These are phyloP conservation scores for Metarhizium sp. DNA, from an alignment of 2,329 filamentous ascomycete species.

Conservation along the genomic window DNA sequence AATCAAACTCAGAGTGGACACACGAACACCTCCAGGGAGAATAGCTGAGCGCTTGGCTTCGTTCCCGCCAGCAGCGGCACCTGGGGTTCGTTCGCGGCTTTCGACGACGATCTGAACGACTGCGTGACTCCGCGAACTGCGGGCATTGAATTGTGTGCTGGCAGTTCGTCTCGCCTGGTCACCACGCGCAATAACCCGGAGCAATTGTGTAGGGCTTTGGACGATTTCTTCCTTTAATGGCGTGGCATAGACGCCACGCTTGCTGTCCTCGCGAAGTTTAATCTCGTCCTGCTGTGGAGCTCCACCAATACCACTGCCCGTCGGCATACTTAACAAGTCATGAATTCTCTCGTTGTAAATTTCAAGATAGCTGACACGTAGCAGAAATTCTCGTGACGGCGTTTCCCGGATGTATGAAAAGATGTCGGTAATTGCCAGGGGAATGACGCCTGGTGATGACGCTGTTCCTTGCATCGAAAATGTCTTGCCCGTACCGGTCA, in stretches of 20 bases:
- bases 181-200: slow-evolving; percentile 89
- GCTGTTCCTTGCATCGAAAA: slow-evolving; percentile 99
- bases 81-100: slow-evolving; percentile 75
- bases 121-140: slow-evolving; percentile 94
- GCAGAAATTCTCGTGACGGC: slow-evolving; percentile 82
- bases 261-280: slow-evolving; percentile 92
- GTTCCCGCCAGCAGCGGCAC: slow-evolving; percentile 27
- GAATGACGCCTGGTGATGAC: slow-evolving; percentile 90
- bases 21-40: slow-evolving; percentile 79
- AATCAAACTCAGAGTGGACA: slow-evolving; percentile 90
- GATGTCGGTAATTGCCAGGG: slow-evolving; percentile 94
- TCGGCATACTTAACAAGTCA: slow-evolving; percentile 74
- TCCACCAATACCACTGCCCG: slow-evolving; percentile 43
- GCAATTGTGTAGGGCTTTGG: slow-evolving; percentile 88
- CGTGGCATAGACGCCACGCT: slow-evolving; percentile 90
- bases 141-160: slow-evolving; percentile 93
- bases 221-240: slow-evolving; percentile 98
- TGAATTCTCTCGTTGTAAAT: slow-evolving; percentile 99
- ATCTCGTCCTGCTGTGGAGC: slow-evolving; percentile 73
- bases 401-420: slow-evolving; percentile 99
- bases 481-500: slow-evolving; percentile 98
- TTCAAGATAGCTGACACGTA: slow-evolving; percentile 95
- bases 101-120: slow-evolving; percentile 99
- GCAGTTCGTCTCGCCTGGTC: slow-evolving; percentile 84
- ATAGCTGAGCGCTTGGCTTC: slow-evolving; percentile 58